Percentiles rank a stretch among this genome's conserved stretches.
phyloP scores from a whole-genome alignment of 768 basidiomycete genomes.

The Paxillus rubicundulus region DNA sequence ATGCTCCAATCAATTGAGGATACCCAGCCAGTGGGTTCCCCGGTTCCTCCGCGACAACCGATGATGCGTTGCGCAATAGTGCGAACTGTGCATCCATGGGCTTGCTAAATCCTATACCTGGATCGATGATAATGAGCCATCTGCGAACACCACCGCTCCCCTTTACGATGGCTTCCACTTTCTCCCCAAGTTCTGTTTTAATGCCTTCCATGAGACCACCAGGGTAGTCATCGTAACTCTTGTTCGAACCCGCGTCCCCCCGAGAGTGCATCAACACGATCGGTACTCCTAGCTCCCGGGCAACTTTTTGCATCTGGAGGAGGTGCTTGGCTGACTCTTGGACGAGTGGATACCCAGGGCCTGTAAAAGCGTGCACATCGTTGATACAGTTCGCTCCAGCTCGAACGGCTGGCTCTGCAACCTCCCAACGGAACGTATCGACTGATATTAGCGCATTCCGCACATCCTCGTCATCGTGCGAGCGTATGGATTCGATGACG shows the following conservation, averaged over 20 bases:
- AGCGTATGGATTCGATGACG: constrained; percentile 58
- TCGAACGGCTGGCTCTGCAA: constrained; percentile 49
- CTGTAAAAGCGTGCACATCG: constrained; percentile 83
- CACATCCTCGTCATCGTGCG: constrained; percentile 18
- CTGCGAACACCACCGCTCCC: constrained; percentile 71
- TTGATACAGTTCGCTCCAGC: constrained; percentile 94
- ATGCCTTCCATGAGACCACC: constrained; percentile 64
- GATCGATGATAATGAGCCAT: constrained; percentile 90
- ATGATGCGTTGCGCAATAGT: constrained; percentile 52
- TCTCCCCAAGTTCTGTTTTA: constrained; percentile 64
- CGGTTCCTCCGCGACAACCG: constrained; percentile 42
- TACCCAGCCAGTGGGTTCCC: constrained; percentile 56
- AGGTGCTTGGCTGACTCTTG: constrained; percentile 39
- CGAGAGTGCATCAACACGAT: constrained; percentile 94
- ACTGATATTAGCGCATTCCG: constrained; percentile 20
- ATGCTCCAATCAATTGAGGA: constrained; percentile 72
- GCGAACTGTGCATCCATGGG: constrained; percentile 68
- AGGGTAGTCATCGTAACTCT: constrained; percentile 54
- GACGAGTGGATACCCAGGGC: constrained; percentile 48
- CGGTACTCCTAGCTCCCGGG: constrained; percentile 65
- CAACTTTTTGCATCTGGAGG: constrained; percentile 60
- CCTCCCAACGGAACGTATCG: constrained; percentile 28
- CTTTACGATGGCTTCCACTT: constrained; percentile 61
- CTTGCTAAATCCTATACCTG: constrained; percentile 95
- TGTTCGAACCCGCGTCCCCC: constrained; percentile 75